Conservation (phyloP, 2,329 filamentous ascomycete genomes). For the Pseudogymnoascus sp. region DNA sequence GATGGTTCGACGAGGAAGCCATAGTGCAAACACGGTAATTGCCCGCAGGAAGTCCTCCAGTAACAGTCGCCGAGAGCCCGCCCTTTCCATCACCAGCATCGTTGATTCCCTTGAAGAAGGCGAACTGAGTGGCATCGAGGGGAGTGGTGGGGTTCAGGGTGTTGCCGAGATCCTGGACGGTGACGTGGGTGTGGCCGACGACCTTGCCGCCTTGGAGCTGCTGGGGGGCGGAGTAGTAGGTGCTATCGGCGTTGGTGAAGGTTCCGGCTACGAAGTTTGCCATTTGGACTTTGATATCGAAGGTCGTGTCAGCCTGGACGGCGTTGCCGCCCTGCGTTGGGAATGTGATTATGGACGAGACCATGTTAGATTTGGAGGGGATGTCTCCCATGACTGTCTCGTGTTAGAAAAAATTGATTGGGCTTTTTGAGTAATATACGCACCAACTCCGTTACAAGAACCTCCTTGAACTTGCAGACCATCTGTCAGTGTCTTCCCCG, state of each 20-base stretch:
- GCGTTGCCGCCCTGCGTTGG: conserved; percentile 20
- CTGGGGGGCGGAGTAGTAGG: conserved; percentile 34
- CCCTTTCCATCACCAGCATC: conserved; percentile 33
- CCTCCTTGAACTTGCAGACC: conserved; percentile 49
- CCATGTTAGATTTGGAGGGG: conserved; percentile 27
- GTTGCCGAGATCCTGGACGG: conserved; percentile 31
- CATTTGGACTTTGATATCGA: conserved; percentile 29
- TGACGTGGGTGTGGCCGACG: conserved; percentile 34
- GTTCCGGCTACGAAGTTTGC: conserved; percentile 29
- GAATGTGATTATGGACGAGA: conserved; percentile 26
- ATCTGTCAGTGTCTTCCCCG: conserved; percentile 44
- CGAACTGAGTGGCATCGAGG: conserved; percentile 29
- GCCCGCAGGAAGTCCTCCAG: conserved; percentile 34
- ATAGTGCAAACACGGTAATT: conserved; percentile 40
- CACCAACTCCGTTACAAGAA: conserved; percentile 48
- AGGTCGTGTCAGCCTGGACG: conserved; percentile 23
- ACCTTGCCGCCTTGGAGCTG: conserved; percentile 27
- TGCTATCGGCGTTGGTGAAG: conserved; percentile 33
- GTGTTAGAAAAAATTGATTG: background rate
- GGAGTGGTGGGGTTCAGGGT: conserved; percentile 25
- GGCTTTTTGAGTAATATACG: conserved; percentile 11
- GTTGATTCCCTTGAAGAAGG: conserved; percentile 37
- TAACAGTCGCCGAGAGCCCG: conserved; percentile 31
- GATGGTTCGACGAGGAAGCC: conserved; percentile 35
- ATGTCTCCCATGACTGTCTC: conserved; percentile 28